These are phyloP conservation scores for Volvariella volvacea DNA, from an alignment of 1,284 basidiomycete species.

Conservation along the genomic window DNA sequence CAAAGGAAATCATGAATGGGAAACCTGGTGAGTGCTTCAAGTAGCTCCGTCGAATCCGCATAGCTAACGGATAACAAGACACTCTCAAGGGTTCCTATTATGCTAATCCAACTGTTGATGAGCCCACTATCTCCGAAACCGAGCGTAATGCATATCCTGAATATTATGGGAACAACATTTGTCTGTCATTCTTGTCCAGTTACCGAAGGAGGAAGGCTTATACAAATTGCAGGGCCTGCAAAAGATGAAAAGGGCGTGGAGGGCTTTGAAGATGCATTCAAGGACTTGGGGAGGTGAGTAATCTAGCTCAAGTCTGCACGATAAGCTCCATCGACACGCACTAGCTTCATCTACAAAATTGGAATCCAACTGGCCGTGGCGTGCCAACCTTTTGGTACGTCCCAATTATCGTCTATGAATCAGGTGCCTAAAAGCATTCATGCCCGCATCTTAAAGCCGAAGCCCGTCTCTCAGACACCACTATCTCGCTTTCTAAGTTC, in stretches of 20 bases:
- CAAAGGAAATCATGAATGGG: conserved; percentile 92
- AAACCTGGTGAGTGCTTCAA: conserved; percentile 49
- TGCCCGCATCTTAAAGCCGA: conserved; percentile 36
- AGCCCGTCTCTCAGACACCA: conserved; percentile 54
- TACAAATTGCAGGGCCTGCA: conserved; percentile 57
- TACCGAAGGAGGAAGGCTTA: not conserved
- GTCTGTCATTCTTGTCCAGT: conserved; percentile 23
- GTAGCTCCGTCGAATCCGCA: not conserved
- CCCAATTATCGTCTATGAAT: conserved; percentile 2
- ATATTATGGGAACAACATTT: conserved; percentile 76
- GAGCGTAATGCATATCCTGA: conserved; percentile 60
- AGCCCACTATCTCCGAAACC: conserved; percentile 48
- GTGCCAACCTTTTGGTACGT: conserved; percentile 80
- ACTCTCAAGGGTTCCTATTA: conserved; percentile 88
- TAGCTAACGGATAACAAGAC: conserved; percentile 38
- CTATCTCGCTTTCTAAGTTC: conserved; percentile 54
- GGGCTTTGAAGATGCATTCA: conserved; percentile 83
- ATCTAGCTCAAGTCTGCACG: not conserved
- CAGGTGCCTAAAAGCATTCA: not conserved
- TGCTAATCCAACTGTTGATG: conserved; percentile 76
- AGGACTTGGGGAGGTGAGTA: conserved; percentile 64
- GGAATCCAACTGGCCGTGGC: conserved; percentile 76
- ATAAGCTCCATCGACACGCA: not conserved
- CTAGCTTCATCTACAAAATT: conserved; percentile 71
- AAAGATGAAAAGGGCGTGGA: conserved; percentile 52